A percentile compares a stretch with the other conserved stretches of the same genome.
These are phyloP conservation scores for Penicillium soppii DNA, from an alignment of 495 filamentous ascomycete species.

Conservation along the genomic window DNA sequence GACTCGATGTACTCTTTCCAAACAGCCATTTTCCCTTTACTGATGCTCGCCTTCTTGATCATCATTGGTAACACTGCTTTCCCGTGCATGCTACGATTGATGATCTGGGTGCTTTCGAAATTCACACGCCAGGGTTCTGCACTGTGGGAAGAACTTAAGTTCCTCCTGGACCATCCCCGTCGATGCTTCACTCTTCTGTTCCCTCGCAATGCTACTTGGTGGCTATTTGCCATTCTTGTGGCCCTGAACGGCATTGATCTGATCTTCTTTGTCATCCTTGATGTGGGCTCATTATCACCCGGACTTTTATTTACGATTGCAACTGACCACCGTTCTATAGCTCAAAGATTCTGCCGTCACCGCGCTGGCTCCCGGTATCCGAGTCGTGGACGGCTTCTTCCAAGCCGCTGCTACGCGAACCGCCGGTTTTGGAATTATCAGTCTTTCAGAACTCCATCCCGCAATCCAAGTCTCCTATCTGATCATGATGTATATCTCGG, in stretches of 20 bases:
- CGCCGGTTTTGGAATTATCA: conserved; percentile 80
- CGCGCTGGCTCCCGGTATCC: conserved; percentile 59
- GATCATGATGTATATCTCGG: conserved; percentile 99
- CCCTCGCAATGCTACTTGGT: conserved; percentile 88
- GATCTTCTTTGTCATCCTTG: conserved; percentile 85
- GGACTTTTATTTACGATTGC: not conserved
- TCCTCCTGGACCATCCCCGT: conserved; percentile 89
- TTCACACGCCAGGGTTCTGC: conserved; percentile 57
- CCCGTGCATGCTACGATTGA: conserved; percentile 85
- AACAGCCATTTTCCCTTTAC: conserved; percentile 67
- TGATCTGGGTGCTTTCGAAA: conserved; percentile 75
- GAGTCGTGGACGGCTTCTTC: conserved; percentile 80
- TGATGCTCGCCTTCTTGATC: conserved; percentile 78
- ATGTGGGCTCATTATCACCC: conserved; percentile 54
- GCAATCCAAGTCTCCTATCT: conserved; percentile 92
- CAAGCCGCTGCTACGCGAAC: conserved; percentile 86
- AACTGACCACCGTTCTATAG: conserved; percentile 37
- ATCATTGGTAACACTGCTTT: conserved; percentile 94
- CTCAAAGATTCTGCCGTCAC: conserved; percentile 67
- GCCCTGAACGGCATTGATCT: conserved; percentile 79
- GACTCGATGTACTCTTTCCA: conserved; percentile 91
- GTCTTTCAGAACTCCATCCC: conserved; percentile 75
- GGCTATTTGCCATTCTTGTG: conserved; percentile 86
- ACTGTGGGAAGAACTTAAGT: conserved; percentile 83
- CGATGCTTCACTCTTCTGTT: conserved; percentile 95